A percentile compares a stretch with the other conserved stretches of the same genome.
phyloP scores from a whole-genome alignment of 805 yeast genomes.

The Starmerella sirachaensis region DNA sequence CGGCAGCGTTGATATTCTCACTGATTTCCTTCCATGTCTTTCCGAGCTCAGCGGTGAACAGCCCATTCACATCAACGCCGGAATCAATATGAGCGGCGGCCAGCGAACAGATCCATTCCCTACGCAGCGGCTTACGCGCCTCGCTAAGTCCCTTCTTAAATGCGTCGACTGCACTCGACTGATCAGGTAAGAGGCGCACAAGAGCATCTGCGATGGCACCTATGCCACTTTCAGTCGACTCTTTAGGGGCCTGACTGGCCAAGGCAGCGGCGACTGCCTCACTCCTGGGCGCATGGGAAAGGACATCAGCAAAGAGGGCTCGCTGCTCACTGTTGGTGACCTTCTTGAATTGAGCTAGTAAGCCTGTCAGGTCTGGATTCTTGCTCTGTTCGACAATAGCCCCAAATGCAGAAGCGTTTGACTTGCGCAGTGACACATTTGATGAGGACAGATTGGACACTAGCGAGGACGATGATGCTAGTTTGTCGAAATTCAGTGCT shows the following conservation, averaged over 20 bases:
- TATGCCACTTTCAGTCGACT: slow-evolving; percentile 60
- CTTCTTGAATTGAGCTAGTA: slow-evolving; percentile 46
- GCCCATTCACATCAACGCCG: slow-evolving; percentile 20
- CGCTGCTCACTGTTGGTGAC: slow-evolving; percentile 58
- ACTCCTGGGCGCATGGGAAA: slow-evolving; percentile 26
- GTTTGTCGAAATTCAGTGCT: slow-evolving; percentile 33
- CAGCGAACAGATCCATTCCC: slow-evolving; percentile 49
- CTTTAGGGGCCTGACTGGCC: slow-evolving; percentile 50
- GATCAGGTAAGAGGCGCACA: slow-evolving; percentile 22
- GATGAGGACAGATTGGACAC: slow-evolving; percentile 53
- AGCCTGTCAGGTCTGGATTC: slow-evolving; percentile 38
- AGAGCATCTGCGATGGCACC: slow-evolving; percentile 39
- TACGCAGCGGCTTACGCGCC: slow-evolving; percentile 48
- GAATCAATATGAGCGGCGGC: slow-evolving; percentile 29
- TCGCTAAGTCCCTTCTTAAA: slow-evolving; percentile 54
- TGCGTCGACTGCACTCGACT: slow-evolving; percentile 13
- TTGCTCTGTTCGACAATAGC: slow-evolving; percentile 25
- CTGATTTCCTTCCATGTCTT: slow-evolving; percentile 13
- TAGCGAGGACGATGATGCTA: slow-evolving; percentile 35
- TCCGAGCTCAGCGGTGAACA: slow-evolving; percentile 19
- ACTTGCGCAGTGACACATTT: slow-evolving; percentile 49
- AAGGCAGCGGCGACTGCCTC: slow-evolving; percentile 33
- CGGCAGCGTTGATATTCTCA: slow-evolving; percentile 15
- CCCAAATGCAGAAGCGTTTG: slow-evolving; percentile 34
- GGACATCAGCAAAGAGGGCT: slow-evolving; percentile 36